These are phyloP conservation scores for Tetracentron sinense DNA, from an alignment of 164 flowering plant species.

Conservation along the genomic window DNA sequence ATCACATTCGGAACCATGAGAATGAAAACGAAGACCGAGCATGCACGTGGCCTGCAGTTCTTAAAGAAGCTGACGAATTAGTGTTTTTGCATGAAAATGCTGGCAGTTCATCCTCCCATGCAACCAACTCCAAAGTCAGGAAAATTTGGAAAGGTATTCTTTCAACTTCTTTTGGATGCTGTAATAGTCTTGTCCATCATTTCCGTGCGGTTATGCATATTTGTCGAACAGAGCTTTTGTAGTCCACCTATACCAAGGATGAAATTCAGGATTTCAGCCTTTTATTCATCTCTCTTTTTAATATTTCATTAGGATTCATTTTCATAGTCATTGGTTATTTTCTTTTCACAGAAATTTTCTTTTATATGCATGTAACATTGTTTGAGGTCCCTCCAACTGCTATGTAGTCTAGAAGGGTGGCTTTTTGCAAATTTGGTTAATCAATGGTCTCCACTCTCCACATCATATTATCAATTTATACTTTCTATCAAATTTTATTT, in stretches of 20 bases:
- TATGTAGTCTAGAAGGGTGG: too few relatives aligned
- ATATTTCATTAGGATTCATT: too few relatives aligned
- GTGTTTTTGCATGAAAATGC: slow-evolving; percentile 25
- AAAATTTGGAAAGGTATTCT: slow-evolving; percentile 33
- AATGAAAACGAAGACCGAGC: slow-evolving; percentile 15
- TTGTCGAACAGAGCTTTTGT: neutral
- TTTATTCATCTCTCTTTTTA: neutral
- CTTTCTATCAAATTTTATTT: too few relatives aligned
- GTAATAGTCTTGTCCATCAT: neutral
- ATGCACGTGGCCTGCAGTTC: slow-evolving; percentile 30
- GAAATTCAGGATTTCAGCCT: neutral
- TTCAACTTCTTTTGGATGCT: neutral
- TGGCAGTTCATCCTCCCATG: slow-evolving; percentile 26
- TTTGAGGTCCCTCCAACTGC: too few relatives aligned
- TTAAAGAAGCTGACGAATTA: slow-evolving; percentile 39
- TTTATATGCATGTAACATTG: too few relatives aligned
- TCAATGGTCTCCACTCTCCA: too few relatives aligned
- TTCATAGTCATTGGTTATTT: neutral
- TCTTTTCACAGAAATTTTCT: too few relatives aligned
- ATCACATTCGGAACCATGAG: slow-evolving; percentile 12
- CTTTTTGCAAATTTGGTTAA: too few relatives aligned
- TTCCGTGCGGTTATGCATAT: neutral
- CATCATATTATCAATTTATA: too few relatives aligned
- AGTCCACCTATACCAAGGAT: neutral
- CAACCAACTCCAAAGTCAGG: slow-evolving; percentile 20